A percentile compares a stretch with the other conserved stretches of the same genome.
phyloP scores from a whole-genome alignment of 441 rosid species.

The Euphorbia neoarborescens region DNA sequence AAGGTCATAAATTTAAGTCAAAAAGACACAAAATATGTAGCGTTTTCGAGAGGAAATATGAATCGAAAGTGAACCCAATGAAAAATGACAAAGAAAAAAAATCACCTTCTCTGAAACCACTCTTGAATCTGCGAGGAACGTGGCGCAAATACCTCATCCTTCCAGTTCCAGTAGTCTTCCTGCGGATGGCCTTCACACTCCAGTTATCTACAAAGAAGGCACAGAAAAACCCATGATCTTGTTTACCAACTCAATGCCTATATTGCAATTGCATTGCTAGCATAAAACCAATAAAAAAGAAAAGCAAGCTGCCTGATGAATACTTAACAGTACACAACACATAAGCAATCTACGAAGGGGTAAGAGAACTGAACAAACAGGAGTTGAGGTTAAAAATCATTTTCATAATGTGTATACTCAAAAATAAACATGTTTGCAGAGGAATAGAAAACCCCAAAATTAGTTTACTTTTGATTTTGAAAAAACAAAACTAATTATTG shows the following conservation, averaged over 20 bases:
- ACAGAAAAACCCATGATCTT: not conserved
- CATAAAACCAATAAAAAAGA: not conserved
- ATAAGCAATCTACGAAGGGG: not conserved
- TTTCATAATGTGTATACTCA: not conserved
- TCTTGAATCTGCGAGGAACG: slow-evolving; percentile 81
- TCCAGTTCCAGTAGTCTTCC: slow-evolving; percentile 88
- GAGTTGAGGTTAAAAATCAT: not conserved
- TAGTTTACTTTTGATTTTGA: not conserved
- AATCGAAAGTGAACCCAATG: too few relatives aligned
- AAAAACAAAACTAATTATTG: not conserved
- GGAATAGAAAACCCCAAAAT: not conserved
- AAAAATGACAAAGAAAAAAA: not conserved
- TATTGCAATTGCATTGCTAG: not conserved
- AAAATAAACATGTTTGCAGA: not conserved
- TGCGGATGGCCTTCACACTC: slow-evolving; percentile 80
- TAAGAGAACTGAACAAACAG: not conserved
- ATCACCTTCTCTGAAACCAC: slow-evolving; percentile 80
- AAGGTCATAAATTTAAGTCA: slow-evolving; percentile 1
- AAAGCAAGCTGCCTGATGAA: too few relatives aligned
- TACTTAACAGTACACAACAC: not conserved
- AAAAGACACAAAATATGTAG: not conserved
- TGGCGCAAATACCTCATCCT: slow-evolving; percentile 88
- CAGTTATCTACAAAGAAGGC: slow-evolving; percentile 50
- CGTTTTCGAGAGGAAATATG: too few relatives aligned
- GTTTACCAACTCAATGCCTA: not conserved